Conservation (phyloP, 331 rosid species). For the Saraca asoca region DNA sequence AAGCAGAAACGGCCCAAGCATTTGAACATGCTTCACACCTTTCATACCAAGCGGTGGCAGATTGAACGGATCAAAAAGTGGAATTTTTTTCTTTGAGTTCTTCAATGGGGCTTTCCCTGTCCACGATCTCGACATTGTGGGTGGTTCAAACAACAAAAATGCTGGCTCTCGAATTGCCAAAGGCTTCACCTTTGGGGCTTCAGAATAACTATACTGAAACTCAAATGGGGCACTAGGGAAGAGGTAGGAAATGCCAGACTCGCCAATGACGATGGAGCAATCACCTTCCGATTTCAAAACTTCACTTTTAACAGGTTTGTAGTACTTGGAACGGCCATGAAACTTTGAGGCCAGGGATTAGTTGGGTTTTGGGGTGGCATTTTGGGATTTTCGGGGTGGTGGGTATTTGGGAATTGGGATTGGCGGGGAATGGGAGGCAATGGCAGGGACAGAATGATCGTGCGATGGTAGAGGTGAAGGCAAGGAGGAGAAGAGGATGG, state of each 20-base stretch:
- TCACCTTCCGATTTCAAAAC: conserved; percentile 64
- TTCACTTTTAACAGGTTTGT: conserved; percentile 59
- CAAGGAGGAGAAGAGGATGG: conserved; percentile 74
- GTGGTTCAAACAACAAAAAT: conserved; percentile 81
- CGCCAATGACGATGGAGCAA: conserved; percentile 79
- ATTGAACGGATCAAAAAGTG: conserved; percentile 65
- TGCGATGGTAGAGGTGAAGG: conserved; percentile 46
- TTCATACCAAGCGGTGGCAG: conserved; percentile 46
- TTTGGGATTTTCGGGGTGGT: conserved; percentile 52
- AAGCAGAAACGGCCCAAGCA: conserved; percentile 65
- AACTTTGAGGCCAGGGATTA: conserved; percentile 61
- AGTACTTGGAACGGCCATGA: conserved; percentile 77
- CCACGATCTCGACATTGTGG: conserved; percentile 94
- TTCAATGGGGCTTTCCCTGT: conserved; percentile 93
- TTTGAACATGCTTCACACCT: conserved; percentile 66
- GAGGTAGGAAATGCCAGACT: conserved; percentile 78
- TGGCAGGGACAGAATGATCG: background rate
- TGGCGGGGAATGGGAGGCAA: conserved; percentile 48
- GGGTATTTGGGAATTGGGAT: conserved; percentile 79
- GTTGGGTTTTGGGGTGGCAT: conserved; percentile 17
- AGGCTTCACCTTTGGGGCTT: conserved; percentile 88
- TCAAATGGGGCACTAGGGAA: conserved; percentile 95
- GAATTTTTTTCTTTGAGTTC: conserved; percentile 77
- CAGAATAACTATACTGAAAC: conserved; percentile 91
- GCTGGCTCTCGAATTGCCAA: conserved; percentile 91